Conservation (phyloP, 2,329 filamentous ascomycete species). For the Helotiales sp. region DNA sequence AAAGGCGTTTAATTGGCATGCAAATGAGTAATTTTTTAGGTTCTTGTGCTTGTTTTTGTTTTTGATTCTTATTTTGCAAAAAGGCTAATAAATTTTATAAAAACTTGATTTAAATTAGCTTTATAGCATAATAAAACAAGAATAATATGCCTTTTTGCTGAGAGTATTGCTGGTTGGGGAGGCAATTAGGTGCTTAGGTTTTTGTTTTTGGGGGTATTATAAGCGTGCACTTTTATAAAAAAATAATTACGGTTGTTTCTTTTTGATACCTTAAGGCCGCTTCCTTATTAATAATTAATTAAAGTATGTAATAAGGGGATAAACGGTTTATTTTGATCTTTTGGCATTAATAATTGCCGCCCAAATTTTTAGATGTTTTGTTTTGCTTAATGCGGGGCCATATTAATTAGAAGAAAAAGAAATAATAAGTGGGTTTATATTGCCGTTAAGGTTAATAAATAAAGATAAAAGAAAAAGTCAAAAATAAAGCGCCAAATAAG, state of each 20-base stretch:
- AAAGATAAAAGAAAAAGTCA: slow-evolving; percentile 13
- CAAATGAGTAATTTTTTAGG: neutral
- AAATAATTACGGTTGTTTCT: slow-evolving; percentile 27
- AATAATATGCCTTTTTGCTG: slow-evolving; percentile 29
- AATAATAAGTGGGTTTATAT: slow-evolving; percentile 29
- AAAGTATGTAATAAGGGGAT: slow-evolving; percentile 29
- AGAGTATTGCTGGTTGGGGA: slow-evolving; percentile 31
- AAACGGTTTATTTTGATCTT: slow-evolving; percentile 28
- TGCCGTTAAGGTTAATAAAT: slow-evolving; percentile 22
- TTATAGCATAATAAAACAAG: slow-evolving; percentile 27
- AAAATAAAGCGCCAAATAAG: neutral
- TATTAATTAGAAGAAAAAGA: slow-evolving; percentile 32
- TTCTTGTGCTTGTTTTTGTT: slow-evolving; percentile 34
- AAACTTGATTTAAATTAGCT: slow-evolving; percentile 35
- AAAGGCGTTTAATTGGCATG: too few relatives aligned
- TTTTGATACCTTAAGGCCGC: slow-evolving; percentile 36
- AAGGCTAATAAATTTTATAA: too few relatives aligned
- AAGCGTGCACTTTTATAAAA: slow-evolving; percentile 30
- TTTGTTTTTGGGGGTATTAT: slow-evolving; percentile 23
- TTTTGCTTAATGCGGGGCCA: slow-evolving; percentile 34
- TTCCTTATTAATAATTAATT: slow-evolving; percentile 33
- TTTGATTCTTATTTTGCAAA: slow-evolving; percentile 30
- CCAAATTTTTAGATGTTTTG: slow-evolving; percentile 33
- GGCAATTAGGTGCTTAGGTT: slow-evolving; percentile 29
- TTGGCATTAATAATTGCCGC: slow-evolving; percentile 32